Evolutionary conservation across 108 stramenopile genomes (phyloP), one percentile per base, ranked within the genome.

Genomic region (Fragilariopsis cylindrus): DNA sequence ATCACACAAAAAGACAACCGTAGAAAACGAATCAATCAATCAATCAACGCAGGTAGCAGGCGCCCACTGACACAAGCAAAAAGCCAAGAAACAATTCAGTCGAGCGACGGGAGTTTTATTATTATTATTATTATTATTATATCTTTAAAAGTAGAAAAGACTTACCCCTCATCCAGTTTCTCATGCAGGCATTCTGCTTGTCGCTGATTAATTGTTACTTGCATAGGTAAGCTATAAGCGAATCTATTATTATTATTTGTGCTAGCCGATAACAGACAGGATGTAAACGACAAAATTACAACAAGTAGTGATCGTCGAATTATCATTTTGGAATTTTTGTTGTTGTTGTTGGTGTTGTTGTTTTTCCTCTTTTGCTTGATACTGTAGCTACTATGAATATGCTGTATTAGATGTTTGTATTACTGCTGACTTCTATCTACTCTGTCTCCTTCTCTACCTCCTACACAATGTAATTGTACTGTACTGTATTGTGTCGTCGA

Each of bases 101-200:
- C 30, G 30, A 7, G 11, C 9, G 69, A 57, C 55, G 39, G 19
- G 21, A 7, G 41, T 18, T 56, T 56, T 8, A 55, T 55, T 47
- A 18, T 13, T 39, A 55, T 55, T 46, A 18, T 13, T 39, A 9
- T 12, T 15, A 15, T 13, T 12, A 11, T 47, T n/a, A n/a, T 39
- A 39, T 48, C 11, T 12, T 11, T 18, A 67, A 13, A 11, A 67
- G 18, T 44, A 18, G 0, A 46, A 15, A 11, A 39, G 21, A 76
- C 76, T 71, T 66, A 84, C 80, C 66, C 82, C 44, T 76, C 71
- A 12, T 81, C 47, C 1, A 87, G 46, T 60, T 56, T 75, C n/a
- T 87, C 86, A 57, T 81, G 84, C 7, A 87, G 55, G 48, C 86
- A 87, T 55, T 87, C 83, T 11, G 52, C 52, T 50, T 42, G 52